Evolutionary conservation across 441 rosid species (phyloP).

Genomic region (Mallotus japonicus): DNA sequence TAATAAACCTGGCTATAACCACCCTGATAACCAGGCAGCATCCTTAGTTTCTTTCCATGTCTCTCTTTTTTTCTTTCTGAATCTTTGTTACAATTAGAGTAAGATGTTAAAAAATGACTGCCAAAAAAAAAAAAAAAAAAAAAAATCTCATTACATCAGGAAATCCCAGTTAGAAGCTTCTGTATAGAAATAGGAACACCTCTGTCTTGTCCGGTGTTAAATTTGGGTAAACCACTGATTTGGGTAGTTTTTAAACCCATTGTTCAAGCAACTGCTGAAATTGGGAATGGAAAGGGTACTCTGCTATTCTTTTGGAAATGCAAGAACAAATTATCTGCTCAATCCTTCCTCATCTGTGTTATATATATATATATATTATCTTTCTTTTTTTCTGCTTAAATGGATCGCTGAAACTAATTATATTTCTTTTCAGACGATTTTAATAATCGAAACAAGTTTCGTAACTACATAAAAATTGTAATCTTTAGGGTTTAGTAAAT

Average conservation of each 20-base stretch:
- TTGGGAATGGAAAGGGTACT: slow-evolving; percentile 12
- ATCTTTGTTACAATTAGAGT: slow-evolving; percentile 15
- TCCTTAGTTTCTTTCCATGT: neutral
- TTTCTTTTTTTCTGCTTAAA: too few relatives aligned
- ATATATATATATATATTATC: neutral
- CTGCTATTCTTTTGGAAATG: slow-evolving; percentile 26
- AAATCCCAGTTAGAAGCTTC: slow-evolving; percentile 25
- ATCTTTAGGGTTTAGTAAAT: too few relatives aligned
- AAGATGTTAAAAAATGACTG: slow-evolving; percentile 14
- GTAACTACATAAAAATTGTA: too few relatives aligned
- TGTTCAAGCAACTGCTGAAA: slow-evolving; percentile 7
- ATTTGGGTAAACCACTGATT: slow-evolving; percentile 27
- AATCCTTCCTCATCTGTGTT: neutral
- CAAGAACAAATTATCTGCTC: slow-evolving; percentile 1
- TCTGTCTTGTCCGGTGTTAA: slow-evolving; percentile 8
- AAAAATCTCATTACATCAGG: slow-evolving; percentile 4
- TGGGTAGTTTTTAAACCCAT: slow-evolving; percentile 7
- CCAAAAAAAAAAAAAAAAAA: neutral
- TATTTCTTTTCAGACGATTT: too few relatives aligned
- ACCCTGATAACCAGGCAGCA: slow-evolving; percentile 5
- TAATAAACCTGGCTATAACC: slow-evolving; percentile 8
- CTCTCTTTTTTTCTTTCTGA: too few relatives aligned
- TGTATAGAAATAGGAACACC: slow-evolving; percentile 36
- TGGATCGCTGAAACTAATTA: too few relatives aligned
- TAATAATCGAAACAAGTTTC: too few relatives aligned